A percentile compares a stretch with the other conserved stretches of the same genome.
These are phyloP conservation scores for Fraxinus nigra DNA, from an alignment of 305 asterid genomes.

Conservation along the genomic window DNA sequence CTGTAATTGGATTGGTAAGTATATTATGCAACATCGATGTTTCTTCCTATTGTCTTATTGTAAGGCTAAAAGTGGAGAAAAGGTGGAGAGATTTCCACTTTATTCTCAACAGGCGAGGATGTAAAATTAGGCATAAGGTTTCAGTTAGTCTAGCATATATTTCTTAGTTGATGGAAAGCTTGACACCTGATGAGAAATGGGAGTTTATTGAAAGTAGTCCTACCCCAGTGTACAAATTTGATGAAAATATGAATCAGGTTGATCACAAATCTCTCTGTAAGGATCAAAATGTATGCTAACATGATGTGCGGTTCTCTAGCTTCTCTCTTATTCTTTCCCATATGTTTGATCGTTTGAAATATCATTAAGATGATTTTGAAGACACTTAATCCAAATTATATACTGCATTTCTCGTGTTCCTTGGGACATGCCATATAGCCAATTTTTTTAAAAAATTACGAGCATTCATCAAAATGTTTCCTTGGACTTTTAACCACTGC, in stretches of 20 bases:
- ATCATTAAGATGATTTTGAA: no score
- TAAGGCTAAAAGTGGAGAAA: no score
- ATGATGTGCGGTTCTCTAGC: constrained; percentile 5
- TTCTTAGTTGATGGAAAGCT: constrained; percentile 59
- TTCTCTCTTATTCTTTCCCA: constrained; percentile 3
- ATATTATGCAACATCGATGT: no score
- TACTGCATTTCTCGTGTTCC: neutral
- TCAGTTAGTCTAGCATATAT: no score
- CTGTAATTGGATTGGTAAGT: no score
- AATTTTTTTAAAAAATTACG: neutral
- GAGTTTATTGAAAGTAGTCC: constrained; percentile 91
- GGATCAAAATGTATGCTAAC: constrained; percentile 9
- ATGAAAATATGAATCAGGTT: constrained; percentile 66
- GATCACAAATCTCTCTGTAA: constrained; percentile 20
- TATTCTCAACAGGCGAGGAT: no score
- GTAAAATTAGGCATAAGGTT: no score
- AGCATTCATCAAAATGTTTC: constrained; percentile 10
- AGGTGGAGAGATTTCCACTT: no score
- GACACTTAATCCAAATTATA: neutral
- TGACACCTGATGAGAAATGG: constrained; percentile 56
- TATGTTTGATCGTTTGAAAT: neutral
- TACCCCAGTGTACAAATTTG: constrained; percentile 73
- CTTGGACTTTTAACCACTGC: neutral
- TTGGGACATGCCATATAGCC: neutral
- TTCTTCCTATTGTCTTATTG: no score